Conservation (phyloP, 108 stramenopile species). For the Ochromonas danica region DNA sequence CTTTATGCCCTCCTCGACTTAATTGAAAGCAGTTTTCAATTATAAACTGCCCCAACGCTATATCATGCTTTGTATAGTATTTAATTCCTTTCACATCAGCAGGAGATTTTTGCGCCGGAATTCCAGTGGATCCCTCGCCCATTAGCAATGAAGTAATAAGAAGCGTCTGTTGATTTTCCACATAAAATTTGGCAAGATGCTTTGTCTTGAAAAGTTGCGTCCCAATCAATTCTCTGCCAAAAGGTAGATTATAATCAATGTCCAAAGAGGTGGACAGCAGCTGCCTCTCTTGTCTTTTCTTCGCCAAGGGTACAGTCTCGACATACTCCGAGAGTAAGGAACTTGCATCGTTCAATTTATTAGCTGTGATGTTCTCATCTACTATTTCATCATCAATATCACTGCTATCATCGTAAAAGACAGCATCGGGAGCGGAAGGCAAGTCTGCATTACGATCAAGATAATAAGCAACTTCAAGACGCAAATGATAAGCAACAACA, state of each 20-base stretch:
- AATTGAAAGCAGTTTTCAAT: slow-evolving; percentile 85
- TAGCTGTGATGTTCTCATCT: background rate
- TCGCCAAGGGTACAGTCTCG: too few relatives aligned
- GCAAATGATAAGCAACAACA: slow-evolving; percentile 82
- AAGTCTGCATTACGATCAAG: slow-evolving; percentile 74
- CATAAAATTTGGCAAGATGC: slow-evolving; percentile 42
- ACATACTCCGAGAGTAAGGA: too few relatives aligned
- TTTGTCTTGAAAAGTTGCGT: background rate
- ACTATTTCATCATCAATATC: slow-evolving; percentile 3
- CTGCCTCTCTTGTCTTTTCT: background rate
- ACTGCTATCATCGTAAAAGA: slow-evolving; percentile 6
- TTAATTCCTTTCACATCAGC: slow-evolving; percentile 93
- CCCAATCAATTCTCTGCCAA: slow-evolving; percentile 37
- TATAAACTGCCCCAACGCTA: slow-evolving; percentile 85
- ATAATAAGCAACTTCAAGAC: slow-evolving; percentile 83
- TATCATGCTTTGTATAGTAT: slow-evolving; percentile 85
- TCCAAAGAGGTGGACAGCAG: slow-evolving; percentile 7
- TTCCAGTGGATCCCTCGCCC: slow-evolving; percentile 65
- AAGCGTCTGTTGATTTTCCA: slow-evolving; percentile 78
- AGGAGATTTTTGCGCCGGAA: slow-evolving; percentile 69
- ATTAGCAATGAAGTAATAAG: slow-evolving; percentile 91
- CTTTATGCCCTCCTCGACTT: slow-evolving; percentile 45
- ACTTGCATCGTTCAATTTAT: too few relatives aligned
- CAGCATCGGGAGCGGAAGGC: slow-evolving; percentile 2
- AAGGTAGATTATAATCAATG: slow-evolving; percentile 32